These are phyloP conservation scores for Verticillium dahliae DNA, from an alignment of 2,329 filamentous ascomycete species.

Conservation along the genomic window DNA sequence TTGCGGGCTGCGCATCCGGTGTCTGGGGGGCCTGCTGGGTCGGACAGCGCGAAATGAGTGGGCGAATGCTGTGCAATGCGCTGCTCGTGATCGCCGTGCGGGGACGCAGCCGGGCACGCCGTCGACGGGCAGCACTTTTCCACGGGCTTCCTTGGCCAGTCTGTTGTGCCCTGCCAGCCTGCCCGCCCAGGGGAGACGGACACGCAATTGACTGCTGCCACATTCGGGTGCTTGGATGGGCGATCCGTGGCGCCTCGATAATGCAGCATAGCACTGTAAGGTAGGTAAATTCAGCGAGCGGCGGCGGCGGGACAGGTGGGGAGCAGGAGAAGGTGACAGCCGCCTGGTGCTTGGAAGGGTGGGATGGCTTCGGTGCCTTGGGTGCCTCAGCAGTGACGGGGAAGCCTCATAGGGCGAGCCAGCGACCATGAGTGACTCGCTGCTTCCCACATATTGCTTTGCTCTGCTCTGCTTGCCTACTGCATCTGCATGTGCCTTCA, in stretches of 20 bases:
- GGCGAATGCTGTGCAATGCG: background rate
- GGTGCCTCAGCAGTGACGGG: too few relatives aligned
- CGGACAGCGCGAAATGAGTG: background rate
- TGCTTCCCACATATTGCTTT: background rate
- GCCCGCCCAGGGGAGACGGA: too few relatives aligned
- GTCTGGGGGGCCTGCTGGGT: background rate
- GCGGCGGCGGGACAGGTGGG: background rate
- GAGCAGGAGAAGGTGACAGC: background rate
- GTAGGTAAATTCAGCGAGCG: background rate
- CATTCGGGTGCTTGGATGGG: too few relatives aligned
- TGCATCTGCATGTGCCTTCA: background rate
- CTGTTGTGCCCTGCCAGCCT: too few relatives aligned
- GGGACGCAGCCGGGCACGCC: background rate
- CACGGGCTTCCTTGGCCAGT: too few relatives aligned
- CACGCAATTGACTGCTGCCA: too few relatives aligned
- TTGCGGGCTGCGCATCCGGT: background rate
- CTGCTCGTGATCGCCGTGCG: background rate
- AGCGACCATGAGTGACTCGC: background rate
- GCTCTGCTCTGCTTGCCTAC: background rate
- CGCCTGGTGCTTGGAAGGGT: background rate
- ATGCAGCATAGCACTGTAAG: background rate
- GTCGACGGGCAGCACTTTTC: background rate
- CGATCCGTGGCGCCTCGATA: too few relatives aligned
- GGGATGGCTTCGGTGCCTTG: background rate
- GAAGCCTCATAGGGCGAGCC: background rate